Evolutionary conservation across 495 filamentous ascomycete genomes (phyloP).

Genomic region (Penicillium lagena): DNA sequence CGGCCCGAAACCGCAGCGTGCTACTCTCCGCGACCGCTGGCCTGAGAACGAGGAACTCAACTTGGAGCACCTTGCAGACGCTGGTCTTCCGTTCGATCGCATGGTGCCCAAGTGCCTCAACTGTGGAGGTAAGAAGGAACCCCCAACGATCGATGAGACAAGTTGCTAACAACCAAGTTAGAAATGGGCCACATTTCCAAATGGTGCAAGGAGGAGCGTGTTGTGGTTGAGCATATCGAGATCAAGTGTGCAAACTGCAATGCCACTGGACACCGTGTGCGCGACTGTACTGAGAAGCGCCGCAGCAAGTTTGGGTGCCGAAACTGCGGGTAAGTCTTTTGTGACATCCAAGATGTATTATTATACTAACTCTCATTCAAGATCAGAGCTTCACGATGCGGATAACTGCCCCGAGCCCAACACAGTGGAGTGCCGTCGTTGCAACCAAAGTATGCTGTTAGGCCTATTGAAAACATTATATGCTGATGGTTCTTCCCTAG

Average conservation of each 20-base stretch:
- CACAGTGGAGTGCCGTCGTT: conserved; percentile 74
- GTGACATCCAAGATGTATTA: neutral
- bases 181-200: conserved; percentile 70
- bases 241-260: conserved; percentile 75
- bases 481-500: conserved; percentile 28
- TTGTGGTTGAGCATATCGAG: conserved; percentile 32
- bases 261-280: conserved; percentile 63
- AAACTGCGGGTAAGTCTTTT: conserved; percentile 65
- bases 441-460: conserved; percentile 52
- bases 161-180: conserved; percentile 17
- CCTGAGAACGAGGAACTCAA: conserved; percentile 64
- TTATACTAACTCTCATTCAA: conserved; percentile 14
- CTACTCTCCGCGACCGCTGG: conserved; percentile 54
- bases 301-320: conserved; percentile 63
- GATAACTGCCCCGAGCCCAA: conserved; percentile 64
- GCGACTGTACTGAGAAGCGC: conserved; percentile 57
- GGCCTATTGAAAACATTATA: neutral
- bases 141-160: neutral
- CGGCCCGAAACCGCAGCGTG: conserved; percentile 56
- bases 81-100: conserved; percentile 63
- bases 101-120: conserved; percentile 62
- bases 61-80: conserved; percentile 62
- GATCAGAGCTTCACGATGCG: conserved; percentile 51
- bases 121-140: conserved; percentile 48
- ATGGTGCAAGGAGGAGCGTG: conserved; percentile 57